A percentile compares a stretch with the other conserved stretches of the same genome.
phyloP scores from a whole-genome alignment of 306 rosid genomes.

The Canavalia gladiata region DNA sequence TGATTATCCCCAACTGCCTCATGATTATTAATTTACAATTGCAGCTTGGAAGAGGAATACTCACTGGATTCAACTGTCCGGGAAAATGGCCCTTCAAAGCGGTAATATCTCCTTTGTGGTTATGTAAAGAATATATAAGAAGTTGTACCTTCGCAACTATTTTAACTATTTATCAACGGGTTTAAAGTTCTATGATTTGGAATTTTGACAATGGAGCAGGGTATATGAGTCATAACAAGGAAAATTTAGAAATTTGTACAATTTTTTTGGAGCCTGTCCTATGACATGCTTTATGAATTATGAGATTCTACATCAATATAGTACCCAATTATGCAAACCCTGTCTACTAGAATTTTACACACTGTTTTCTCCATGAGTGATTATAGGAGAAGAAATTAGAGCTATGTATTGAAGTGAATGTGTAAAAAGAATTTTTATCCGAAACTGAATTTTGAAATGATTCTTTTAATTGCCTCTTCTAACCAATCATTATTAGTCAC shows the following conservation, averaged over 20 bases:
- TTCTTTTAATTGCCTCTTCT: background rate
- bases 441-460: background rate
- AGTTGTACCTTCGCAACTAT: background rate
- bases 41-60: conserved; percentile 70
- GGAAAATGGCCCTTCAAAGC: conserved; percentile 71
- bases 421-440: background rate
- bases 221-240: background rate
- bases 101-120: conserved; percentile 57
- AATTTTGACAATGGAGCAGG: conserved; percentile 23
- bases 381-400: background rate
- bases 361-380: conserved; percentile 31
- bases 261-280: background rate
- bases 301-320: background rate
- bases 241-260: conserved; percentile 22
- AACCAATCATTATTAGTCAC: conserved; percentile 5
- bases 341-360: conserved; percentile 16
- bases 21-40: conserved; percentile 39
- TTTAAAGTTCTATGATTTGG: conserved; percentile 29
- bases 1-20: background rate
- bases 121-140: conserved; percentile 14
- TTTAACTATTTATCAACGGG: background rate
- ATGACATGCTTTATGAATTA: conserved; percentile 13
- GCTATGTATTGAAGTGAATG: background rate
- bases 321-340: conserved; percentile 17
- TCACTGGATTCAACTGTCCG: conserved; percentile 57